Conservation (phyloP, 345 rosid genomes). For the Raphanus sativus region DNA sequence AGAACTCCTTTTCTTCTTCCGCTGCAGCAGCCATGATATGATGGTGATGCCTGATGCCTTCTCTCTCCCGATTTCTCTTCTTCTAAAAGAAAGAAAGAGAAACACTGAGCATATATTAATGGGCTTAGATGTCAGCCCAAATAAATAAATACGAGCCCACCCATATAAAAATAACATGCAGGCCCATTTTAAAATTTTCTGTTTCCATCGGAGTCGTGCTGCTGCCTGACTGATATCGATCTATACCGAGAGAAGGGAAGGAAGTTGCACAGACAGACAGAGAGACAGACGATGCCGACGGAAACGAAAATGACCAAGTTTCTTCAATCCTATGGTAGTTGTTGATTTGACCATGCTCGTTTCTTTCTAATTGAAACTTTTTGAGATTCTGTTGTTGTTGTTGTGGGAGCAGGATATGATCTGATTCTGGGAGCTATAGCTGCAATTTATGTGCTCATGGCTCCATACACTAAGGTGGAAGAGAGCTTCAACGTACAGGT, state of each 20-base stretch:
- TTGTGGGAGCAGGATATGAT: conserved; percentile 60
- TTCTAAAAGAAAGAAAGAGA: not conserved
- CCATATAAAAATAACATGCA: not conserved
- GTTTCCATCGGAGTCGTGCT: not conserved
- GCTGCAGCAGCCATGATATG: no score
- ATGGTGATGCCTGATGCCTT: no score
- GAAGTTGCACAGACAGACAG: not conserved
- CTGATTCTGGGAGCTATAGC: conserved; percentile 76
- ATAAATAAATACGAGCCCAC: not conserved
- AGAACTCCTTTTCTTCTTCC: conserved; percentile 77
- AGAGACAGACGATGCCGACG: conserved; percentile 34
- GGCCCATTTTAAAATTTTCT: not conserved
- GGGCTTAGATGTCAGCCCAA: conserved; percentile 13
- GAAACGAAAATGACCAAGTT: conserved; percentile 42
- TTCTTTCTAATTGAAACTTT: not conserved
- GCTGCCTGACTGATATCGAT: not conserved
- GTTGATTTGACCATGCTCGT: not conserved
- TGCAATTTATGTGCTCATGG: conserved; percentile 66
- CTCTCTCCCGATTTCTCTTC: not conserved
- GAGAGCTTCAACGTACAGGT: conserved; percentile 90
- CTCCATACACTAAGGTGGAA: conserved; percentile 93
- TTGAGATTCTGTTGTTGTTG: not conserved
- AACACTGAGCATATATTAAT: not conserved
- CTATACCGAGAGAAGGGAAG: not conserved
- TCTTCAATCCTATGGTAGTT: conserved; percentile 49